Conservation (phyloP, 73 alveolate species). For the Breviolum minutum region DNA sequence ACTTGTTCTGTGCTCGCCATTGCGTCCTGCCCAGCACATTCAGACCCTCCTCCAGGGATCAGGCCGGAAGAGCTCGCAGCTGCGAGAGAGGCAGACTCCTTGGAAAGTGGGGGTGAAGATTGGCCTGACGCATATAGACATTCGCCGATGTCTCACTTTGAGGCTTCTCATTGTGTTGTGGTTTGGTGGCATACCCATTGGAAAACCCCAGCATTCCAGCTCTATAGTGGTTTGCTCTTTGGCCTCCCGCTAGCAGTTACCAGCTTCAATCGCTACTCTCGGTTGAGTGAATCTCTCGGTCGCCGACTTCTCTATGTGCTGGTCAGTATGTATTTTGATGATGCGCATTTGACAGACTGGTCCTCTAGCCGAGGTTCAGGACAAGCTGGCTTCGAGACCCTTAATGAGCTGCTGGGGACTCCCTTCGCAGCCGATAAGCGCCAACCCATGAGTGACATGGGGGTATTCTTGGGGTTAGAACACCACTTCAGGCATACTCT, state of each 20-base stretch:
- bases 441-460: not conserved
- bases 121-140: conserved; percentile 19
- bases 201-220: not conserved
- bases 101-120: not conserved
- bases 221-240: not conserved
- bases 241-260: too few relatives aligned
- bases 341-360: not conserved
- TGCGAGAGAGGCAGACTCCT: not conserved
- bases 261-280: too few relatives aligned
- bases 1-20: conserved; percentile 4
- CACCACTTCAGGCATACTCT: not conserved
- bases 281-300: not conserved
- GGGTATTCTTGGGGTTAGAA: not conserved
- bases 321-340: not conserved
- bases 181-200: not conserved
- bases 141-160: not conserved
- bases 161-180: not conserved
- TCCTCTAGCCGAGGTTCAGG: not conserved
- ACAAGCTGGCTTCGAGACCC: not conserved
- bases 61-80: not conserved
- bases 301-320: not conserved
- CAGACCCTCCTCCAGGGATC: not conserved
- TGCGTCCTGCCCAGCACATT: not conserved
- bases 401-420: not conserved
- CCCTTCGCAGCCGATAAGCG: conserved; percentile 1